Conservation (phyloP, 371 early-diverging fungal species). For the Mortierella sp. region DNA sequence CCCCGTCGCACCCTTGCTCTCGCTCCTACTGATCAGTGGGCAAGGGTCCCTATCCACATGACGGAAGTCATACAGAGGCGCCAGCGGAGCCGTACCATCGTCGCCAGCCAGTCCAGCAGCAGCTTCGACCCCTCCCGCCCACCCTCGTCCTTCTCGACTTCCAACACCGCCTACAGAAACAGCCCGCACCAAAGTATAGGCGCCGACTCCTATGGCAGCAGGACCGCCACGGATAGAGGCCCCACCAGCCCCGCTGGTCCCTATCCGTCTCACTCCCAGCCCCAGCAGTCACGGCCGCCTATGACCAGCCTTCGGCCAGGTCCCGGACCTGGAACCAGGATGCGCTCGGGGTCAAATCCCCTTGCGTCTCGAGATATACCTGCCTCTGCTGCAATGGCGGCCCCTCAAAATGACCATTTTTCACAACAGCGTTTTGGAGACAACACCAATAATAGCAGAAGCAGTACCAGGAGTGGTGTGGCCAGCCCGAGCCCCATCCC, state of each 20-base stretch:
- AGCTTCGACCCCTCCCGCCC: constrained; percentile 7
- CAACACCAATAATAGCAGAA: constrained; percentile 8
- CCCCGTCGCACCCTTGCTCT: constrained; percentile 3
- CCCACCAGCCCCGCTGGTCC: constrained; percentile 3
- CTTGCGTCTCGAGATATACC: constrained; percentile 12
- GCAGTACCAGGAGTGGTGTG: constrained; percentile 5
- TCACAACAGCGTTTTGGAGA: constrained; percentile 18
- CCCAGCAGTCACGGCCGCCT: constrained; percentile 42
- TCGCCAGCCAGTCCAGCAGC: constrained; percentile 7
- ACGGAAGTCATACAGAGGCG: constrained; percentile 28
- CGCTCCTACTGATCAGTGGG: not conserved
- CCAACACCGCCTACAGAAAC: not conserved
- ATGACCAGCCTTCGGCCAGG: constrained; percentile 10
- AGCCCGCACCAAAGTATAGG: not conserved
- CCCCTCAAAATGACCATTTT: not conserved
- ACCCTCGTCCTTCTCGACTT: constrained; percentile 6
- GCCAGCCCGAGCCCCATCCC: not conserved
- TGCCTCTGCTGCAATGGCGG: constrained; percentile 1
- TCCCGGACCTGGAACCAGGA: constrained; percentile 14
- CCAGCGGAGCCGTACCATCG: constrained; percentile 32
- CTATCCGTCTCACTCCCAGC: constrained; percentile 12
- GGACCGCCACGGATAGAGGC: constrained; percentile 3
- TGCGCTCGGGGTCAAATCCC: constrained; percentile 44
- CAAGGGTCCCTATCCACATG: constrained; percentile 4
- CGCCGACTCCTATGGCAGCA: constrained; percentile 2